phyloP scores from a whole-genome alignment of 2,329 filamentous ascomycete species.

The Pyrenophora tritici-repentis region DNA sequence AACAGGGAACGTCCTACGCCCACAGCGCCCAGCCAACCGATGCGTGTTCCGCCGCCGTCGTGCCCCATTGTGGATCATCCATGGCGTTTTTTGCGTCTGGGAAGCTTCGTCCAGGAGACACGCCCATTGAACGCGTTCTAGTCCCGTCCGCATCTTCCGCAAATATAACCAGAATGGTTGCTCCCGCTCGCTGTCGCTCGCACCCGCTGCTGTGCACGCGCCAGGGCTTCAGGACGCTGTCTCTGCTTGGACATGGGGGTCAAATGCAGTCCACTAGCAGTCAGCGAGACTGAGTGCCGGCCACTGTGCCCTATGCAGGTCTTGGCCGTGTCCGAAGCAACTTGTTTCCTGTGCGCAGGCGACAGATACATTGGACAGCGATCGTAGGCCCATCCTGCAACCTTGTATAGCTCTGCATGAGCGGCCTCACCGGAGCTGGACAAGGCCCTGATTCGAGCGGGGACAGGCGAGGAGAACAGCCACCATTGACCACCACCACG shows the following conservation, averaged over 20 bases:
- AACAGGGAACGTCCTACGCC: conserved; percentile 29
- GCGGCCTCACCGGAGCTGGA: conserved; percentile 41
- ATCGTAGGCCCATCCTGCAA: conserved; percentile 35
- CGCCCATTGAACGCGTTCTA: conserved; percentile 36
- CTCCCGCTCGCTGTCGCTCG: conserved; percentile 16
- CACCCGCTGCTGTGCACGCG: conserved; percentile 10
- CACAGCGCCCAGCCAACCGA: conserved; percentile 20
- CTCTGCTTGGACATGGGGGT: too few relatives aligned
- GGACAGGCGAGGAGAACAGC: conserved; percentile 24
- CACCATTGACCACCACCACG: conserved; percentile 20
- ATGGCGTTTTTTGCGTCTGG: conserved; percentile 39
- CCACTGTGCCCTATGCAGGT: conserved; percentile 32
- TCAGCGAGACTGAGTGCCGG: too few relatives aligned
- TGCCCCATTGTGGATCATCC: conserved; percentile 29
- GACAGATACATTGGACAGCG: conserved; percentile 39
- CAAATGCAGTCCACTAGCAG: too few relatives aligned
- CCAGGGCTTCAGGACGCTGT: conserved; percentile 8
- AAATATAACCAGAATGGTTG: conserved; percentile 13
- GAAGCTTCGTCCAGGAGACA: conserved; percentile 41
- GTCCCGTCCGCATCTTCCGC: conserved; percentile 32
- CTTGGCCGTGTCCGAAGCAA: conserved; percentile 38
- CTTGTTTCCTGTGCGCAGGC: conserved; percentile 32
- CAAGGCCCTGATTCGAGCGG: conserved; percentile 38
- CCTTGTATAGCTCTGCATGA: conserved; percentile 44
- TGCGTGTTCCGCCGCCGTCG: conserved; percentile 18